These are phyloP conservation scores for Aquilaria yunnanensis DNA, from an alignment of 345 rosid genomes.

Conservation along the genomic window DNA sequence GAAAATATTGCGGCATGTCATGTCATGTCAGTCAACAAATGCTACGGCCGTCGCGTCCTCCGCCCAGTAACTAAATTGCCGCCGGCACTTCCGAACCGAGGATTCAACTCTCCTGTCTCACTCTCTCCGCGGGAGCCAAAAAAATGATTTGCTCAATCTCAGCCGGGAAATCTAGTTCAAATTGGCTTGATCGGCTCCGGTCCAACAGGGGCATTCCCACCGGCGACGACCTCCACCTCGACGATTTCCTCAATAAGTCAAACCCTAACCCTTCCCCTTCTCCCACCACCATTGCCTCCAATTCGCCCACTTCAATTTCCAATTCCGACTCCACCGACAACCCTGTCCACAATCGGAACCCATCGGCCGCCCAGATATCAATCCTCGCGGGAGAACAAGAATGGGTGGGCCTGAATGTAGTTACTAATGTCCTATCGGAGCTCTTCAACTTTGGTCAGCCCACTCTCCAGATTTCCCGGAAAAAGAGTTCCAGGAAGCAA, in stretches of 20 bases:
- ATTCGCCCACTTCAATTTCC: slow-evolving; percentile 34
- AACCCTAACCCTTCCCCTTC: slow-evolving; percentile 18
- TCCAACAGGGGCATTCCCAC: slow-evolving; percentile 67
- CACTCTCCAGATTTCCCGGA: slow-evolving; percentile 13
- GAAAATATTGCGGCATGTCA: too few species aligned
- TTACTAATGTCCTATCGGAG: slow-evolving; percentile 73
- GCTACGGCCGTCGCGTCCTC: too few species aligned
- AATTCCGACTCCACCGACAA: slow-evolving; percentile 29
- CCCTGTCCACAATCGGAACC: slow-evolving; percentile 13
- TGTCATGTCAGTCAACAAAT: too few species aligned
- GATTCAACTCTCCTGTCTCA: too few species aligned
- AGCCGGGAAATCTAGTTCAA: slow-evolving; percentile 49
- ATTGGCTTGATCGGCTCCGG: slow-evolving; percentile 90
- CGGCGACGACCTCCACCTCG: slow-evolving; percentile 54
- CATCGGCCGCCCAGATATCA: slow-evolving; percentile 11
- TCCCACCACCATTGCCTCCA: slow-evolving; percentile 20
- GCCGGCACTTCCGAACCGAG: too few species aligned
- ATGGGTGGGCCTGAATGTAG: slow-evolving; percentile 39
- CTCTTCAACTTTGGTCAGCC: slow-evolving; percentile 61
- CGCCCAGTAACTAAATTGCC: too few species aligned
- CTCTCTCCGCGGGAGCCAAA: neutral
- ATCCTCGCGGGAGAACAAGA: slow-evolving; percentile 16
- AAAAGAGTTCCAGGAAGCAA: slow-evolving; percentile 65
- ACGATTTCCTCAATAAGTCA: slow-evolving; percentile 43
- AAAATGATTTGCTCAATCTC: slow-evolving; percentile 62